A percentile compares a stretch with the other conserved stretches of the same genome.
phyloP scores from a whole-genome alignment of 257 asterid genomes.

The Nyctanthes arbortristis region DNA sequence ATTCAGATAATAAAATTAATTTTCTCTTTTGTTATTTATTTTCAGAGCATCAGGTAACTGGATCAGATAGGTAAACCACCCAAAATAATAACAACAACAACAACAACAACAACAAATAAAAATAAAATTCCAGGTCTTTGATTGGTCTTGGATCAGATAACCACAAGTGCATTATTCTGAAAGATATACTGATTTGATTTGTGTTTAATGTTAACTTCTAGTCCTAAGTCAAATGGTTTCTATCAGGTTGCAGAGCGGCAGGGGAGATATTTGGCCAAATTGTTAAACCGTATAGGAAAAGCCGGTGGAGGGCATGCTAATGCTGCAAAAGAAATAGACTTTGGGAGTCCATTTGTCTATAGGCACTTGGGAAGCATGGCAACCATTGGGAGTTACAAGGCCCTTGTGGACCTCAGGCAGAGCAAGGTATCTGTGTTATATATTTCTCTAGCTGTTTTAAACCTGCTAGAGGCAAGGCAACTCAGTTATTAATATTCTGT shows the following conservation, averaged over 20 bases:
- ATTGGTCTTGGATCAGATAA: not conserved
- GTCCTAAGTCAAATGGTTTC: constrained; percentile 2
- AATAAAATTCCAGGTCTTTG: no score
- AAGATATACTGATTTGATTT: not conserved
- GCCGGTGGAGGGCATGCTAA: constrained; percentile 79
- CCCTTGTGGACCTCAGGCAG: constrained; percentile 94
- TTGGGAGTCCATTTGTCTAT: constrained; percentile 68
- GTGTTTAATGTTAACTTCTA: not conserved
- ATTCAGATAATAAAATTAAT: not conserved
- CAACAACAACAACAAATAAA: no score
- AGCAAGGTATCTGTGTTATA: constrained; percentile 62
- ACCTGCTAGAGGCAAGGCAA: not conserved
- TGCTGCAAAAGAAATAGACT: constrained; percentile 49
- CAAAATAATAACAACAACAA: no score
- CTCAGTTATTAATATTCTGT: constrained; percentile 18
- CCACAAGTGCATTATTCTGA: not conserved
- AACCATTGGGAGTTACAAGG: constrained; percentile 86
- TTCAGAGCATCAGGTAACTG: no score
- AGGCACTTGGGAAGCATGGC: constrained; percentile 98
- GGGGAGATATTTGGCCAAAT: constrained; percentile 72
- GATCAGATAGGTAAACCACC: not conserved
- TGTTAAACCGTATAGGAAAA: constrained; percentile 63
- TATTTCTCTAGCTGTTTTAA: constrained; percentile 5
- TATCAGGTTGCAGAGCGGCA: constrained; percentile 94
- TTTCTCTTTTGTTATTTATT: not conserved